Evolutionary conservation across 148 eudicot species (phyloP).

Genomic region (Camellia japonica): DNA sequence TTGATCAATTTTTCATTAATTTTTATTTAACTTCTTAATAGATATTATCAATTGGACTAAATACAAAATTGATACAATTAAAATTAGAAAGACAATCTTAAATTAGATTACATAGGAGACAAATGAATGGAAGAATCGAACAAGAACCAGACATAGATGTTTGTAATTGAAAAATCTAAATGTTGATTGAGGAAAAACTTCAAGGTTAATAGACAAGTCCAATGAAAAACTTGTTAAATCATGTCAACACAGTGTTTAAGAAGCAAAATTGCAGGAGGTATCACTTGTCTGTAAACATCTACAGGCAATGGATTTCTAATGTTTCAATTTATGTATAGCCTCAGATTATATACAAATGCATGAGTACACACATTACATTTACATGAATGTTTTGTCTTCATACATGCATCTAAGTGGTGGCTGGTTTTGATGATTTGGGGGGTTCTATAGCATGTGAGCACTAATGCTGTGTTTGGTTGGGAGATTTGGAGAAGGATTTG

Average conservation of each 20-base stretch:
- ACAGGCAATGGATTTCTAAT: not conserved
- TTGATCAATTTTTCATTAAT: no score
- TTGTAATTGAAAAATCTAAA: not conserved
- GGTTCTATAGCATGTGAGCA: no score
- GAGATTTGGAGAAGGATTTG: no score
- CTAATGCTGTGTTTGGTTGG: no score
- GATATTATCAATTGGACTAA: no score
- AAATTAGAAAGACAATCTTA: no score
- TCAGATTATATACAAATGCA: not conserved
- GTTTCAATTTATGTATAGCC: not conserved
- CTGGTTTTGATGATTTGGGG: no score
- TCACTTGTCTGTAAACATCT: not conserved
- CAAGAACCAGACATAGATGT: not conserved
- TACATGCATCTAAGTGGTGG: no score
- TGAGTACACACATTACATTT: no score
- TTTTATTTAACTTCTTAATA: no score
- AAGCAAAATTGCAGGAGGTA: not conserved
- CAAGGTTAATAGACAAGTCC: not conserved
- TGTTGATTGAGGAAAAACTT: not conserved
- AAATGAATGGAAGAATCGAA: not conserved
- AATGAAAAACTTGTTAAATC: not conserved
- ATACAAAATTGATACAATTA: no score
- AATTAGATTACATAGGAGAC: not conserved
- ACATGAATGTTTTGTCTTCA: no score
- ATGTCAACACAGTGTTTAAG: not conserved